phyloP scores from a whole-genome alignment of 306 rosid genomes.

The Cyclanthera cordifolia region DNA sequence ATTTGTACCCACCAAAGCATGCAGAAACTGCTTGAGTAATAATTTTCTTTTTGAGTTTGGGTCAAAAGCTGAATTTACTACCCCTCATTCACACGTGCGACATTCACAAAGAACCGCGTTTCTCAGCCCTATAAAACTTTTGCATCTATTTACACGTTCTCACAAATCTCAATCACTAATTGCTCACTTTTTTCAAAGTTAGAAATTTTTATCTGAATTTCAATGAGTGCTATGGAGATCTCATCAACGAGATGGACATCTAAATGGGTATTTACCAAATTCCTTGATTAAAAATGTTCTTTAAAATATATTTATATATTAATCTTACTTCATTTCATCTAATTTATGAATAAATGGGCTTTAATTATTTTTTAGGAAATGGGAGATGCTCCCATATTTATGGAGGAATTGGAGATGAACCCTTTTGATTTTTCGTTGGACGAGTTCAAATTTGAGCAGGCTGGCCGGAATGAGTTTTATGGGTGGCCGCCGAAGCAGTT shows the following conservation, averaged over 20 bases:
- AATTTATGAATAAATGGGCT: not conserved
- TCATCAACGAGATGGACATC: conserved; percentile 34
- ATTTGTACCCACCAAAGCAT: no score
- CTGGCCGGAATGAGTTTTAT: conserved; percentile 17
- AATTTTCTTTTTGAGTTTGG: no score
- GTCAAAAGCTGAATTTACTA: not conserved
- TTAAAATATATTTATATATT: no score
- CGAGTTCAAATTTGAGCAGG: conserved; percentile 23
- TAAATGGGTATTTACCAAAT: conserved; percentile 38
- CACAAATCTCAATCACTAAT: not conserved
- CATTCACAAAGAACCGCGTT: not conserved
- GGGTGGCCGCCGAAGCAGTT: conserved; percentile 22
- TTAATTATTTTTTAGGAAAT: conserved; percentile 15
- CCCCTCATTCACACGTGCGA: conserved; percentile 2
- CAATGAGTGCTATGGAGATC: conserved; percentile 16
- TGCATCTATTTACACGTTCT: not conserved
- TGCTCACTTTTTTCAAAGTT: not conserved
- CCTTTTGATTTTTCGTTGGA: conserved; percentile 26
- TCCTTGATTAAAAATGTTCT: not conserved
- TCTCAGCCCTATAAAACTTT: not conserved
- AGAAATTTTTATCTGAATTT: not conserved
- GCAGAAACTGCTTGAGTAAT: no score
- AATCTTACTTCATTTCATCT: not conserved
- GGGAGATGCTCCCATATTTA: conserved; percentile 21
- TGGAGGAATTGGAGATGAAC: conserved; percentile 7